phyloP scores from a whole-genome alignment of 169 alveolate species.

The Eimeria zaria region DNA sequence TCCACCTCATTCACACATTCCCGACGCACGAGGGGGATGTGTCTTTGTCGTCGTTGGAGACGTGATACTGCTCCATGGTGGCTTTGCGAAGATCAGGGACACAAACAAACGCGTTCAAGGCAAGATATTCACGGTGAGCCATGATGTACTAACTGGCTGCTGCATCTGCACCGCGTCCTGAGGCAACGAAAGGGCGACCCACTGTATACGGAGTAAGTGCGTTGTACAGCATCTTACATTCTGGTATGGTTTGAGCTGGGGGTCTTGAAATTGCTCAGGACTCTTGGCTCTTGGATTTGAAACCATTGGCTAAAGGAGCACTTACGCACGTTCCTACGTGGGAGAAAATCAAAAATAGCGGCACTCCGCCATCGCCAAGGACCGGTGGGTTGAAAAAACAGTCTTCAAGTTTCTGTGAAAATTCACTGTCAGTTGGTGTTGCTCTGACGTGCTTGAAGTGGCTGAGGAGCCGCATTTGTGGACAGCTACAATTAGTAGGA shows the following conservation, averaged over 20 bases:
- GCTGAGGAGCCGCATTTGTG: neutral
- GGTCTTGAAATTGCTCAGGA: constrained; percentile 87
- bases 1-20: constrained; percentile 78
- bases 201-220: neutral
- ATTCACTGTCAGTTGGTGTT: neutral
- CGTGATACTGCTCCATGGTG: constrained; percentile 92
- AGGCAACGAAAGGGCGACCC: neutral
- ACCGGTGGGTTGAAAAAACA: constrained; percentile 55
- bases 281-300: constrained; percentile 94
- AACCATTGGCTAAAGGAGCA: constrained; percentile 83
- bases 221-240: neutral
- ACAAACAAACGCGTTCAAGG: constrained; percentile 92
- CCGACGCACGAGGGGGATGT: constrained; percentile 85
- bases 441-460: neutral
- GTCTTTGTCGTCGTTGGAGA: constrained; percentile 76
- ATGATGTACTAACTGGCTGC: neutral
- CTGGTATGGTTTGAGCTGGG: neutral
- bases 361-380: constrained; percentile 83
- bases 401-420: neutral
- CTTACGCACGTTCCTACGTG: constrained; percentile 76
- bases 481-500: constrained; percentile 1
- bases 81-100: constrained; percentile 93
- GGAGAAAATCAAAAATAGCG: constrained; percentile 80
- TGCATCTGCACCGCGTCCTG: neutral
- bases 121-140: constrained; percentile 78